Evolutionary conservation across 176 grass and related monocot genomes (phyloP), one percentile per base, ranked within the genome.

Genomic region (Guadua angustifolia): DNA sequence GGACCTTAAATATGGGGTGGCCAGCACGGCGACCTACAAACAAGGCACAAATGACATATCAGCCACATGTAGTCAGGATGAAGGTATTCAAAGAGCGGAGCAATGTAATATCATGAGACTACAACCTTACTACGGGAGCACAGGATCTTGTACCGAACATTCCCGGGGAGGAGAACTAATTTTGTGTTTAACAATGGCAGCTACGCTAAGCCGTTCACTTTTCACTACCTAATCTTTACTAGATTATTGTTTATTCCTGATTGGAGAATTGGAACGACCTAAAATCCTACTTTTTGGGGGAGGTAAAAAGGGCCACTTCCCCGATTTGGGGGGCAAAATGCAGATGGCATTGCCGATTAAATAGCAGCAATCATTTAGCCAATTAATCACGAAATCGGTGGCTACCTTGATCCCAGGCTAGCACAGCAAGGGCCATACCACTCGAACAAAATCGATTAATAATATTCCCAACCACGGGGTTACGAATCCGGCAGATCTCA

Each of bases 1-100:
- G 68, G 67, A 87, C 67, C 61, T 83, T 52, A 84, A 56, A 44
- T 14, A 16, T 66, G 17, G 38, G 16, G 16, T 22, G 22, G 44
- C 10, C 26, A 15, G 15, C n/a, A 55, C 10, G 3, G 3, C 29
- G 68, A 46, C 74, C 84, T 87, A 75, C 49, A 83, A 33, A 82
- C 58, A 55, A 49, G n/a, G 33, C 7, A 57, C 10, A 76, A 64
- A 72, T 82, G 46, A 5, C 16, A 64, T 36, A 47, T 66, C 35
- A 89, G 65, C 15, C 13, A 38, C 73, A 59, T 75, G 70, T 50
- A 40, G 15, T 73, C 40, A 12, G 16, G 47, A 68, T 73, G 49
- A 44, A 51, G 81, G 49, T 33, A 84, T 80, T 50, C 88, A 85
- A 80, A 51, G 60, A 88, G 63, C 57, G 36, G 72, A 59, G 52